Conservation (phyloP, 163 green algal species). For the Chlamydomonas reinhardtii region DNA sequence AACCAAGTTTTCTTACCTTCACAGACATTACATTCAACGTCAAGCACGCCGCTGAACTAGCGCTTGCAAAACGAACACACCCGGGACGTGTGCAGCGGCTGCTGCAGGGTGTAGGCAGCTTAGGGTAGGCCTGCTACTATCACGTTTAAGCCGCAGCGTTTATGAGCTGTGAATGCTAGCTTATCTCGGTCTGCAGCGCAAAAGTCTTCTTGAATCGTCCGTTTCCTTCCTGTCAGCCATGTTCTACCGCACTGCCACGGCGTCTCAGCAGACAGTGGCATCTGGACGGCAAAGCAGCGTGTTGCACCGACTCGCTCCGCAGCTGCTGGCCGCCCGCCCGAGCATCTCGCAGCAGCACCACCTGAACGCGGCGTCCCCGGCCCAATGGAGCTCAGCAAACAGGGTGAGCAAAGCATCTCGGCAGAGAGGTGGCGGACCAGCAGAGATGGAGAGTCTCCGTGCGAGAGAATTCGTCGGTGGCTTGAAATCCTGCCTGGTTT, state of each 20-base stretch:
- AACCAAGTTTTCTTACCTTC: too few relatives aligned
- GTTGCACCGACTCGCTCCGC: neutral
- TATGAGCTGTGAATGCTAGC: neutral
- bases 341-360: constrained; percentile 9
- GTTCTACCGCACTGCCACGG: constrained; percentile 5
- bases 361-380: neutral
- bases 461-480: neutral
- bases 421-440: neutral
- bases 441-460: too few relatives aligned
- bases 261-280: neutral
- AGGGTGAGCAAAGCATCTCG: neutral
- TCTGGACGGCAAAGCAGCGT: neutral
- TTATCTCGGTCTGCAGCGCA: neutral
- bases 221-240: constrained; percentile 20
- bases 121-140: neutral
- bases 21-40: too few relatives aligned
- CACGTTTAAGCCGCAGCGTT: neutral
- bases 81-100: too few relatives aligned
- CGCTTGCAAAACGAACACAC: too few relatives aligned
- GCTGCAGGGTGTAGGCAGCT: too few relatives aligned
- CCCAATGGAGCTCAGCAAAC: constrained; percentile 16
- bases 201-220: constrained; percentile 7
- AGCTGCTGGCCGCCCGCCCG: neutral
- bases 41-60: too few relatives aligned
- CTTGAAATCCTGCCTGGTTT: neutral